A percentile compares a stretch with the other conserved stretches of the same genome.
phyloP scores from a whole-genome alignment of 192 early-diverging fungal species.

The Oehlia diaphana region DNA sequence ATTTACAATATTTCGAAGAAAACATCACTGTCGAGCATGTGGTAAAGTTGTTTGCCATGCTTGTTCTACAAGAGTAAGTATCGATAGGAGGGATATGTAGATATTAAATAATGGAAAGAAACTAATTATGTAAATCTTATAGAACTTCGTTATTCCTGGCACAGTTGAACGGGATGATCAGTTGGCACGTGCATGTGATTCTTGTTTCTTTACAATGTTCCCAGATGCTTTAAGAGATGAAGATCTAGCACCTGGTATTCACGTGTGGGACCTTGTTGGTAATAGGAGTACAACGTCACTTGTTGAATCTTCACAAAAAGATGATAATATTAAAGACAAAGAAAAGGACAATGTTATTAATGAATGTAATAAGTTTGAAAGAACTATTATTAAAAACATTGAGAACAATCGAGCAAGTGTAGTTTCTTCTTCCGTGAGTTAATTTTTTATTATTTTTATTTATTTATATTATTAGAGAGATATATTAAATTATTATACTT shows the following conservation, averaged over 20 bases:
- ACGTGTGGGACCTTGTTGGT: conserved; percentile 15
- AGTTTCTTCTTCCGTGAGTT: not conserved
- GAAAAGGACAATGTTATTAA: not conserved
- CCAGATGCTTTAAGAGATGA: conserved; percentile 34
- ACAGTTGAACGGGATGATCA: conserved; percentile 35
- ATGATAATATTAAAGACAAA: conserved; percentile 7
- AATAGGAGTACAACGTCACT: not conserved
- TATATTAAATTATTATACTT: not conserved
- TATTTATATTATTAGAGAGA: not conserved
- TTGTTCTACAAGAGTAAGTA: conserved; percentile 63
- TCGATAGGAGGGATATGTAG: not conserved
- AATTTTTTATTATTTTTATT: not conserved
- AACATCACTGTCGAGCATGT: conserved; percentile 80
- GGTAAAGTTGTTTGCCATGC: conserved; percentile 79
- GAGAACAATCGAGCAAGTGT: not conserved
- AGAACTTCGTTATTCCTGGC: conserved; percentile 43
- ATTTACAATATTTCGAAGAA: conserved; percentile 68
- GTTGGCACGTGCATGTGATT: conserved; percentile 43
- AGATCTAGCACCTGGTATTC: conserved; percentile 24
- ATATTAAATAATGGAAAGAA: not conserved
- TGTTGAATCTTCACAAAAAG: conserved; percentile 8
- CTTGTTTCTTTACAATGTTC: conserved; percentile 45
- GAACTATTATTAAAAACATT: not conserved
- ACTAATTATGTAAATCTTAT: conserved; percentile 8
- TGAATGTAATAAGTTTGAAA: too few species aligned